Evolutionary conservation across 2,329 filamentous ascomycete genomes (phyloP), one percentile per base, ranked within the genome.

Genomic region (Verticillium zaregamsianum): DNA sequence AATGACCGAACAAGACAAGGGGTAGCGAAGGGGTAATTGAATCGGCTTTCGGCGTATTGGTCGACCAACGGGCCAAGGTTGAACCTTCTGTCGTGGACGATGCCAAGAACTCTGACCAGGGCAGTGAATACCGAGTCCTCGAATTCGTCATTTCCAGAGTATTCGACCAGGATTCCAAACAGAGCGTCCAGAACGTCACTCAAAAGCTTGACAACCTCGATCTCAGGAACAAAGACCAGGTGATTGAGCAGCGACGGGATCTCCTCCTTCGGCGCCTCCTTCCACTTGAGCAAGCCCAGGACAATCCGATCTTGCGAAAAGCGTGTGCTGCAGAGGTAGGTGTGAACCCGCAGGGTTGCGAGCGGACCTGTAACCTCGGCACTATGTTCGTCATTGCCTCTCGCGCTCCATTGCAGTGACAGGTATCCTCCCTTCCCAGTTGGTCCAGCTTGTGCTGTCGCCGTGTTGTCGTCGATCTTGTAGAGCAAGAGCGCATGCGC

Each of bases 141-240:
- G 65, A 93, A 93, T 71, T 96, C 92, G 66, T 96, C 92, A 66
- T 92, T 92, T 11, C 92, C 92, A n/a, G 92, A 88, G 70, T 96
- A 89, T 68, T 97, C 93, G 33, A 96, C 91, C 32, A 98, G 80
- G 32, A 97, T 93, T 6, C 92, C 90, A 71, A 99, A 99, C 1
- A 99, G 84, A 0, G 92, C 87, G 73, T 97, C 92, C 59, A 99
- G 89, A 1, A 98, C 93, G 68, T 96, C 90, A 65, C 86, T 90
- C 8, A 98, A 80, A 52, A 98, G 84, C 78, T 98, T 99, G 65
- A 99, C 95, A 37, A 99, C 91, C 76, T 99, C 96, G 61, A 98
- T 97, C 73, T 99, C 95, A 0, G 95, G 91, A 0, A 99, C 93
- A 67, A 98, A 98, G 23, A 93, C 88, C 57, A 98, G 86, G 67